Percentiles rank a stretch among this genome's conserved stretches.
phyloP scores from a whole-genome alignment of 352 stramenopile species.

The Phytophthora multivora region DNA sequence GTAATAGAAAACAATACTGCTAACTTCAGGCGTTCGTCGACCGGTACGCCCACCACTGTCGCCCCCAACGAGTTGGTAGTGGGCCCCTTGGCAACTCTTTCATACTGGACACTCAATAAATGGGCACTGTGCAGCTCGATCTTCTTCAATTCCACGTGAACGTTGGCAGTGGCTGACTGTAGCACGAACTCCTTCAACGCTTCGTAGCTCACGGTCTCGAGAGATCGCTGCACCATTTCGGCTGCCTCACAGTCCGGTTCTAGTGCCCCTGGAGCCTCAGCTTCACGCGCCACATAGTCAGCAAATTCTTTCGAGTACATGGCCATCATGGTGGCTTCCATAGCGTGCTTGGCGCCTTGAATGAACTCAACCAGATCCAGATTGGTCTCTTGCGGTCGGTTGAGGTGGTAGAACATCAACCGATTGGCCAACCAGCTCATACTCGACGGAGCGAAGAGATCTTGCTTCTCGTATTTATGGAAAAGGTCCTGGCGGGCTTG shows the following conservation, averaged over 20 bases:
- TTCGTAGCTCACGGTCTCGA: constrained; percentile 32
- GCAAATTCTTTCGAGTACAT: constrained; percentile 42
- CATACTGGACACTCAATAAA: constrained; percentile 27
- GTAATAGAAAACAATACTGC: constrained; percentile 37
- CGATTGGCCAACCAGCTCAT: constrained; percentile 27
- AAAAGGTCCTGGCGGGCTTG: constrained; percentile 19
- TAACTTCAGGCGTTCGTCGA: constrained; percentile 30
- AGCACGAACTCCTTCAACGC: constrained; percentile 31
- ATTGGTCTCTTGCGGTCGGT: constrained; percentile 31
- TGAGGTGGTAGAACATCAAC: constrained; percentile 41
- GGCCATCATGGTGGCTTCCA: constrained; percentile 26
- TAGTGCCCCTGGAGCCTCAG: constrained; percentile 9
- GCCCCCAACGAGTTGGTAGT: constrained; percentile 25
- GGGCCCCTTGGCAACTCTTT: constrained; percentile 8
- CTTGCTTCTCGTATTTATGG: constrained; percentile 15
- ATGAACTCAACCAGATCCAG: constrained; percentile 36
- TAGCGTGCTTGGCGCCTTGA: constrained; percentile 32
- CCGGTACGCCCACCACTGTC: constrained; percentile 20
- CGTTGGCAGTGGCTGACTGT: constrained; percentile 2
- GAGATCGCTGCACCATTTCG: constrained; percentile 22
- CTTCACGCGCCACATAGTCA: constrained; percentile 21
- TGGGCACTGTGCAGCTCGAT: constrained; percentile 33
- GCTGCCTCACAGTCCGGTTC: constrained; percentile 27
- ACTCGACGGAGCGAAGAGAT: constrained; percentile 23
- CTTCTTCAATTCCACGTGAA: constrained; percentile 27